Evolutionary conservation across 306 rosid species (phyloP), one percentile per base, ranked within the genome.

Genomic region (Pterocarpus santalinus): DNA sequence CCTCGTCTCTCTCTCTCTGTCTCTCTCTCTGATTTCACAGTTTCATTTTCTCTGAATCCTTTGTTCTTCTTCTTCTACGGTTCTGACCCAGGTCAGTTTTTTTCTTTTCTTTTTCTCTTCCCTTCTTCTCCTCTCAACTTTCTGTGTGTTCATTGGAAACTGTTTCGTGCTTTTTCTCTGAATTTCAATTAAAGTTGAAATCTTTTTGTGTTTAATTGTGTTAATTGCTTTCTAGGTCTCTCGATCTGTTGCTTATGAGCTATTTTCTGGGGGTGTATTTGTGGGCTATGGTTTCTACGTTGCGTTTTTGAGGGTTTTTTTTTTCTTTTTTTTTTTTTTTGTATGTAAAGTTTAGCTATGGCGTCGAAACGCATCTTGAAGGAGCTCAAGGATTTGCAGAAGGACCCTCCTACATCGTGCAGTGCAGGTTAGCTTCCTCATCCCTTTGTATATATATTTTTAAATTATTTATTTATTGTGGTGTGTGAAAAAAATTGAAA

Each of bases 321-420:
- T 9, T 12, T 14, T 12, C 5, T 22, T 72, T n/a, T 5, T 4
- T 5, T 15, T 15, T 13, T 12, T 34, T 74, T 12, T 2, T 7
- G 11, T 3, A 7, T 41, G n/a, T 7, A 11, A 17, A 34, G 49
- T 61, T 80, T 11, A 55, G 39, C 2, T 22, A 92, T 93, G 97
- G 97, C 95, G 28, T 93, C 97, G 22, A 93, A 93, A 78, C 94
- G 94, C 65, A 92, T 92, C 90, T 83, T 91, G 90, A 90, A 92
- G 89, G 97, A 92, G 84, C 97, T 90, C 65, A 92, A 92, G 94
- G 95, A 91, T 87, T 87, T 93, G 83, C 97, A 91, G 95, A 93
- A 93, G 81, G 97, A 93, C 79, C 97, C 92, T 80, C 97, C 97
- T 9, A 86, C 94, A 30, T 92, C 97, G 28, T 92, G 94, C 89